Evolutionary conservation across 805 yeast genomes (phyloP).

Genomic region (Torulaspora quercuum): DNA sequence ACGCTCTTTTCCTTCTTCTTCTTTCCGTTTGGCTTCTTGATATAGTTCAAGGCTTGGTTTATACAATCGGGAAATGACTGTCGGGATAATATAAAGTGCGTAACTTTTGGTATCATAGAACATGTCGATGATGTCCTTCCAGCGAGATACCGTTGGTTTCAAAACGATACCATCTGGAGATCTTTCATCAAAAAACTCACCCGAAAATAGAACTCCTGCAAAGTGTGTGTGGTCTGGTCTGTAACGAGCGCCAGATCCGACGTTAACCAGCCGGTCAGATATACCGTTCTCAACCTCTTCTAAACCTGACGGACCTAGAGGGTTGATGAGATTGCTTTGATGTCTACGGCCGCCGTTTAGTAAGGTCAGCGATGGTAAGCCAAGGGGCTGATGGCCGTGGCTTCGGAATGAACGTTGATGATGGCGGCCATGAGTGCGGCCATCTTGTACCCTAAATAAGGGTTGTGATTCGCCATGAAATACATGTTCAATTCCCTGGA

Average conservation of each 20-base stretch:
- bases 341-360: slow-evolving; percentile 29
- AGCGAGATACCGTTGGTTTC: slow-evolving; percentile 59
- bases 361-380: slow-evolving; percentile 31
- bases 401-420: slow-evolving; percentile 25
- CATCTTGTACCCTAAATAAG: slow-evolving; percentile 30
- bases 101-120: slow-evolving; percentile 45
- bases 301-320: slow-evolving; percentile 35
- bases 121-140: slow-evolving; percentile 57
- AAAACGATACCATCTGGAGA: slow-evolving; percentile 32
- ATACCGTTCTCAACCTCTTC: slow-evolving; percentile 36
- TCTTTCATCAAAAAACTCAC: slow-evolving; percentile 34
- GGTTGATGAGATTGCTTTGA: slow-evolving; percentile 33
- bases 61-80: slow-evolving; percentile 47
- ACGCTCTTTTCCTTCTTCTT: slow-evolving; percentile 33
- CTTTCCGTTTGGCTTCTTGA: slow-evolving; percentile 31
- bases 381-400: slow-evolving; percentile 23
- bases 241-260: slow-evolving; percentile 27
- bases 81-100: slow-evolving; percentile 38
- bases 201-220: slow-evolving; percentile 32
- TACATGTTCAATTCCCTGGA: slow-evolving; percentile 36
- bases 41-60: slow-evolving; percentile 45
- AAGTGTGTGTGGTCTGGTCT: slow-evolving; percentile 30
- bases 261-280: slow-evolving; percentile 27
- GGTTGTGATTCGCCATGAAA: slow-evolving; percentile 30
- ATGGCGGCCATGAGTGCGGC: slow-evolving; percentile 21